phyloP scores from a whole-genome alignment of 1,284 basidiomycete genomes.

The Exobasidium cylindrosporum region DNA sequence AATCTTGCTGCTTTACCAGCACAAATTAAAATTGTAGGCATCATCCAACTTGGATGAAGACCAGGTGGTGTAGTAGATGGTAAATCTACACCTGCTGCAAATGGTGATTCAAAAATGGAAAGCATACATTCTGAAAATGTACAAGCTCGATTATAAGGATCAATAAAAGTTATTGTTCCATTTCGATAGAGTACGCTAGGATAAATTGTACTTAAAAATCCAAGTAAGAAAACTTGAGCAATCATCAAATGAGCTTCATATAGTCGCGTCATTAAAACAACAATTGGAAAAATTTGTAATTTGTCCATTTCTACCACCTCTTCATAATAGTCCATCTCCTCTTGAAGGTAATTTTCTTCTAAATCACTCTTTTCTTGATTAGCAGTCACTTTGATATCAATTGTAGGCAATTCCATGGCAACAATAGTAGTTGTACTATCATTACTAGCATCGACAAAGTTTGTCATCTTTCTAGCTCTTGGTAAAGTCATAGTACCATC shows the following conservation, averaged over 20 bases:
- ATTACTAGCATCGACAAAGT: neutral
- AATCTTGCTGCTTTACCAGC: constrained; percentile 27
- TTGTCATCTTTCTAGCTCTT: neutral
- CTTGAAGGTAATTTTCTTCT: constrained; percentile 3
- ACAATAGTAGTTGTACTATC: too few relatives aligned
- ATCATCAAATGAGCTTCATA: constrained; percentile 55
- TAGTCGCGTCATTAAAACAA: constrained; percentile 31
- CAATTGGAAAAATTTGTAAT: constrained; percentile 23
- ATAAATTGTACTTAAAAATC: constrained; percentile 15
- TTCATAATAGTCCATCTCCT: constrained; percentile 16
- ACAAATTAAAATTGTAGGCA: constrained; percentile 38
- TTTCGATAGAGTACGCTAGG: constrained; percentile 19
- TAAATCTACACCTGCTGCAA: constrained; percentile 14
- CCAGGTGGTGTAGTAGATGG: constrained; percentile 18
- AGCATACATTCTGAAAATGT: constrained; percentile 9
- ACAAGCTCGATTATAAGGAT: constrained; percentile 9
- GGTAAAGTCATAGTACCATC: constrained; percentile 1
- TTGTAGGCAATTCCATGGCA: neutral
- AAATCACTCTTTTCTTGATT: neutral
- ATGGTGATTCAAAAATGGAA: constrained; percentile 18
- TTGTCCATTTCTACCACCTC: neutral
- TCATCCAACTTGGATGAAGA: constrained; percentile 24
- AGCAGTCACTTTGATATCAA: neutral
- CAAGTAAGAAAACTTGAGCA: constrained; percentile 16
- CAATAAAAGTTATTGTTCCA: constrained; percentile 14